Conservation (phyloP, 202 grass and related monocot species). For the Dendrocalamus latiflorus region DNA sequence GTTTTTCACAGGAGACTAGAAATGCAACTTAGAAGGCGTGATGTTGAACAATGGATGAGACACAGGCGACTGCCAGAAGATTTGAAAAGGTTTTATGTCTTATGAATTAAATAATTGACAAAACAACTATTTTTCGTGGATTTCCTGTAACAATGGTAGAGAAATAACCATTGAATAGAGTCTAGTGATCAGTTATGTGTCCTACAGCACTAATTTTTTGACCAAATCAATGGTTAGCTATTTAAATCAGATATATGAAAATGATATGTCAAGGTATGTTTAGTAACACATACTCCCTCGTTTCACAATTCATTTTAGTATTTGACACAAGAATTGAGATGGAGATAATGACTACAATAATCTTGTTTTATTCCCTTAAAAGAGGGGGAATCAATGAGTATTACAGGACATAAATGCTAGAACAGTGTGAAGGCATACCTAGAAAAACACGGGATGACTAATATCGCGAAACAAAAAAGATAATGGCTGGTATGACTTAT, state of each 20-base stretch:
- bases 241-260: neutral
- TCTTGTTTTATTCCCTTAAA: neutral
- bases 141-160: neutral
- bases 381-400: neutral
- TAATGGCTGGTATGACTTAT: neutral
- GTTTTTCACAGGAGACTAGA: slow-evolving; percentile 47
- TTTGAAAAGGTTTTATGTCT: slow-evolving; percentile 46
- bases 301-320: too few relatives aligned
- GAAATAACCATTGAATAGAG: neutral
- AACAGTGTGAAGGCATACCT: neutral
- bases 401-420: neutral
- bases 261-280: neutral
- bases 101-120: neutral
- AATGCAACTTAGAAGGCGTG: slow-evolving; percentile 67
- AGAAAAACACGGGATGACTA: neutral
- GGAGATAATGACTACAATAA: neutral
- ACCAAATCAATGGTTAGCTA: neutral
- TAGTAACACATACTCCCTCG: too few relatives aligned
- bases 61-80: slow-evolving; percentile 57
- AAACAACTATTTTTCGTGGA: neutral
- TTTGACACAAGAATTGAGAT: too few relatives aligned
- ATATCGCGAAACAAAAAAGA: neutral
- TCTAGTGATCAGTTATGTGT: neutral
- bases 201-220: neutral
- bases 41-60: slow-evolving; percentile 77